Conservation (phyloP, 495 filamentous ascomycete species). For the Talaromyces thailandensis region DNA sequence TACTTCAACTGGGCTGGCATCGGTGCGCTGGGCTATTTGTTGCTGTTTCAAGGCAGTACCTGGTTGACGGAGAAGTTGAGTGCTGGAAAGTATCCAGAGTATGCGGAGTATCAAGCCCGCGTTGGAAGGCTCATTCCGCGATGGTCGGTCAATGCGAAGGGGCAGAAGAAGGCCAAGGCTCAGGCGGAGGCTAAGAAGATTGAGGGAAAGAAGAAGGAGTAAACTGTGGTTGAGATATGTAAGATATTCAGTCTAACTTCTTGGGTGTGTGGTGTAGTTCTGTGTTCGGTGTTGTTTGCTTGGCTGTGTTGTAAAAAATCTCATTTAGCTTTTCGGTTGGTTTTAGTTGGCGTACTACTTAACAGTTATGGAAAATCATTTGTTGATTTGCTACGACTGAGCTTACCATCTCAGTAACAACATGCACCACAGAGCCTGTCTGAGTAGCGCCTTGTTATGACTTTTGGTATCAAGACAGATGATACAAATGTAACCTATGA, state of each 20-base stretch:
- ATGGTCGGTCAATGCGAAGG: constrained; percentile 29
- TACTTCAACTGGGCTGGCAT: constrained; percentile 69
- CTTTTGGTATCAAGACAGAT: neutral
- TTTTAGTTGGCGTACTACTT: neutral
- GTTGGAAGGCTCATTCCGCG: constrained; percentile 79
- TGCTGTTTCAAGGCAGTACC: constrained; percentile 83
- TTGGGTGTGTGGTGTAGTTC: neutral
- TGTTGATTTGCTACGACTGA: neutral
- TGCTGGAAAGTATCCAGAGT: constrained; percentile 77
- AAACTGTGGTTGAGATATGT: neutral
- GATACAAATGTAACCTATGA: neutral
- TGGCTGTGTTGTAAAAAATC: neutral
- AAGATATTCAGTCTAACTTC: neutral
- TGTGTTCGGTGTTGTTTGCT: neutral
- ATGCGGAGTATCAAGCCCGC: constrained; percentile 69
- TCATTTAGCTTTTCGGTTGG: neutral
- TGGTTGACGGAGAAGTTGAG: constrained; percentile 79
- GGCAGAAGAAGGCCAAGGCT: neutral
- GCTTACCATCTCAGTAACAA: too few relatives aligned
- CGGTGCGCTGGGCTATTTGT: constrained; percentile 60
- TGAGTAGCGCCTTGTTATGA: neutral
- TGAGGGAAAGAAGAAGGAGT: constrained; percentile 1
- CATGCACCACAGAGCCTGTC: too few relatives aligned
- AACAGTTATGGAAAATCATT: neutral
- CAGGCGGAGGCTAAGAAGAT: neutral